These are phyloP conservation scores for Dothideomycetes sp. DNA, from an alignment of 2,329 filamentous ascomycete genomes.

Conservation along the genomic window DNA sequence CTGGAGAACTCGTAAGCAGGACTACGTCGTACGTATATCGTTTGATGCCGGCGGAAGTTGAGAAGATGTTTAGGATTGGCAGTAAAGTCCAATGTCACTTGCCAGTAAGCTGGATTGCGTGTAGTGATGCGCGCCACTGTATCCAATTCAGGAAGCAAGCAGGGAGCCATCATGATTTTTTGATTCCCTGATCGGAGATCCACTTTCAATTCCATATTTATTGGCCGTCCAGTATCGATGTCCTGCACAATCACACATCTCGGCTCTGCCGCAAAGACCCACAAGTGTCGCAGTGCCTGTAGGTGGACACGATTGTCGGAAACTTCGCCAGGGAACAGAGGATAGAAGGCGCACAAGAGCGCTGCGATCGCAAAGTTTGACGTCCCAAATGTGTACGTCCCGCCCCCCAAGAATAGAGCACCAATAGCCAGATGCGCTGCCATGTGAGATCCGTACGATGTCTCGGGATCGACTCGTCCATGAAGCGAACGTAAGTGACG, in stretches of 20 bases:
- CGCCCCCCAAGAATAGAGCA: slow-evolving; percentile 80
- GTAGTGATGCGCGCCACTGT: slow-evolving; percentile 53
- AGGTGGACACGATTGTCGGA: slow-evolving; percentile 92
- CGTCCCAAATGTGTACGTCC: slow-evolving; percentile 83
- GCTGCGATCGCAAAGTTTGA: slow-evolving; percentile 78
- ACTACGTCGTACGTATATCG: slow-evolving; percentile 63
- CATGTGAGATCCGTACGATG: slow-evolving; percentile 86
- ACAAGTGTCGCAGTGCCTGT: slow-evolving; percentile 93
- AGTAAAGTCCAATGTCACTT: slow-evolving; percentile 64
- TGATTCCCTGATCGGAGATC: slow-evolving; percentile 12
- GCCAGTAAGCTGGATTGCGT: slow-evolving; percentile 63
- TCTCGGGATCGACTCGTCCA: slow-evolving; percentile 71
- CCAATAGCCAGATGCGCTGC: slow-evolving; percentile 88
- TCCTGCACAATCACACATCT: slow-evolving; percentile 84
- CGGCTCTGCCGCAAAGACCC: slow-evolving; percentile 85
- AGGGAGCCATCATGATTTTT: slow-evolving; percentile 36
- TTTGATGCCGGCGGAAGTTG: slow-evolving; percentile 60
- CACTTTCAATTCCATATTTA: slow-evolving; percentile 30
- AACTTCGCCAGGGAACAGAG: slow-evolving; percentile 76
- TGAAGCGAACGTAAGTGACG: slow-evolving; percentile 79
- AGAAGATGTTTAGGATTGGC: slow-evolving; percentile 49
- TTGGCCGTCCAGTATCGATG: slow-evolving; percentile 68
- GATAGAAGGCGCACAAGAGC: slow-evolving; percentile 85
- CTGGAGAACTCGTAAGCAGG: slow-evolving; percentile 40
- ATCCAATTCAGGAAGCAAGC: slow-evolving; percentile 52